Evolutionary conservation across 345 rosid genomes (phyloP).

Genomic region (Linum lewisii): DNA sequence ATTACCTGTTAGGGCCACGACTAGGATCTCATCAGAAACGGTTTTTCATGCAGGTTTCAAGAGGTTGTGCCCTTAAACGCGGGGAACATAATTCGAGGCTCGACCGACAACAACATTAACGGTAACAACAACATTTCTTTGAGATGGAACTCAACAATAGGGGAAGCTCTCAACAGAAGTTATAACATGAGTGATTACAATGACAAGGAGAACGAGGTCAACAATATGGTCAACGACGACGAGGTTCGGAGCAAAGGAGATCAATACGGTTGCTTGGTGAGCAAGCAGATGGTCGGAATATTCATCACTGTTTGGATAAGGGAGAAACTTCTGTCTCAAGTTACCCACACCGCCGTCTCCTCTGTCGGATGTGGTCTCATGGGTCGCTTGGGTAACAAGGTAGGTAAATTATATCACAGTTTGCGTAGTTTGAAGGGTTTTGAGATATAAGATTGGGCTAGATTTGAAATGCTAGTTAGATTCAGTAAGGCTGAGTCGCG

Average conservation of each 20-base stretch:
- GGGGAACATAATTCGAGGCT: constrained; percentile 44
- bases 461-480: no score
- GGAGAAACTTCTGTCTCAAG: constrained; percentile 38
- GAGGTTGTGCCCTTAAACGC: constrained; percentile 66
- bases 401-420: no score
- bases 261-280: constrained; percentile 32
- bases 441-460: no score
- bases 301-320: constrained; percentile 59
- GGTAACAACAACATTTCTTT: constrained; percentile 35
- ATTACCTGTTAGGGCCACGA: no score
- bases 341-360: constrained; percentile 51
- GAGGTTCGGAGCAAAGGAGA: not conserved
- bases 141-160: constrained; percentile 65
- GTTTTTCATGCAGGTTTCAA: constrained; percentile 45
- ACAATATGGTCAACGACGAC: not conserved
- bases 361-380: constrained; percentile 76
- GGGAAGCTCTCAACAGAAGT: constrained; percentile 44
- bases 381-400: constrained; percentile 85
- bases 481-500: no score
- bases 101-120: constrained; percentile 30
- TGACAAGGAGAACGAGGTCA: no score
- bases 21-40: not conserved
- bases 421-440: no score
- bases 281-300: constrained; percentile 84
- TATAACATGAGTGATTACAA: no score